Percentiles rank a stretch among this genome's conserved stretches.
phyloP scores from a whole-genome alignment of 2,329 filamentous ascomycete genomes.

The Chalaropsis ovoidea region DNA sequence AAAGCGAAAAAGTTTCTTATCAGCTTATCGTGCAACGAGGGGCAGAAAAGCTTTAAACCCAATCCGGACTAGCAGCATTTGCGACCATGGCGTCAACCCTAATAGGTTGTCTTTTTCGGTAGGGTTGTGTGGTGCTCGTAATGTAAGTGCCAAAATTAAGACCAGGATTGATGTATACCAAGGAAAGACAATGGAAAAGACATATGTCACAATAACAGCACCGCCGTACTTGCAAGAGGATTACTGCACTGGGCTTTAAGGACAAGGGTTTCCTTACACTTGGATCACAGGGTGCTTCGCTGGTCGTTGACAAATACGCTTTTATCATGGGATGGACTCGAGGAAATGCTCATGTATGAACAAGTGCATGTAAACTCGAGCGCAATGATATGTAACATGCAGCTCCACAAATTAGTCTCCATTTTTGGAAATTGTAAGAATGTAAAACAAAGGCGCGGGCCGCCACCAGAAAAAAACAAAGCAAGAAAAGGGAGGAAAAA shows the following conservation, averaged over 20 bases:
- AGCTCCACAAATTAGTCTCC: background rate
- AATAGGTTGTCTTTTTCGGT: background rate
- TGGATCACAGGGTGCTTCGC: too few relatives aligned
- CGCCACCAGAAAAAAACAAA: background rate
- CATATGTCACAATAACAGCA: too few relatives aligned
- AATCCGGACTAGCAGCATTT: background rate
- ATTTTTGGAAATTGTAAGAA: background rate
- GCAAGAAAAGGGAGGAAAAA: background rate
- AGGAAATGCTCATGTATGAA: background rate
- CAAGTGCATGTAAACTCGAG: background rate
- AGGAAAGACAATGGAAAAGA: background rate
- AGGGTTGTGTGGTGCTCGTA: background rate
- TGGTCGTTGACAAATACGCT: too few relatives aligned
- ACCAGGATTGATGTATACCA: background rate
- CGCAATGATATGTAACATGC: background rate
- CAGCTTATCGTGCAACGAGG: conserved; percentile 22
- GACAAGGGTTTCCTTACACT: too few relatives aligned
- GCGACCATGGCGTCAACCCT: background rate
- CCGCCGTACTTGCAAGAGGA: too few relatives aligned
- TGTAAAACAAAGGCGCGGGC: background rate
- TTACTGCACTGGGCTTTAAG: too few relatives aligned
- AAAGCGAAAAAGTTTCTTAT: conserved; percentile 25
- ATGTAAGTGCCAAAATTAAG: background rate
- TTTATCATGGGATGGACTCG: too few relatives aligned
- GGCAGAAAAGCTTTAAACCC: conserved; percentile 16